Conservation (phyloP, 2,329 filamentous ascomycete genomes). For the Monilinia fructigena region DNA sequence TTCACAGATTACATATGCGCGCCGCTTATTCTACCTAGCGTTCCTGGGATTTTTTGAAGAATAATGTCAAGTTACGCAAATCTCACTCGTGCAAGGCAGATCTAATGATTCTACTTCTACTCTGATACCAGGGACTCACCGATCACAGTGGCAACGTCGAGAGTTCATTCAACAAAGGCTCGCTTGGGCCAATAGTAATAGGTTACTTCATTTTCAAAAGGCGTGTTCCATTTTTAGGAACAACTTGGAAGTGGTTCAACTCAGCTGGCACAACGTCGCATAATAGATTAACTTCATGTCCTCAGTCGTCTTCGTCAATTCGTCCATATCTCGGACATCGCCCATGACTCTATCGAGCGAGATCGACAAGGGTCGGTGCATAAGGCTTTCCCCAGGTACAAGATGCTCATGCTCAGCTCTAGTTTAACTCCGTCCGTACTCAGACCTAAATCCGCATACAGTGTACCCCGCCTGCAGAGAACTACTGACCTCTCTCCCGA, state of each 20-base stretch:
- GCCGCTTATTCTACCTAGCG: background rate
- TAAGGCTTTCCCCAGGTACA: slow-evolving; percentile 7
- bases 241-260: background rate
- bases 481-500: background rate
- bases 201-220: background rate
- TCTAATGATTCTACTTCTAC: background rate
- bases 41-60: background rate
- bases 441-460: slow-evolving; percentile 1
- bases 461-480: background rate
- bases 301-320: background rate
- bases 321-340: background rate
- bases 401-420: background rate
- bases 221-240: background rate
- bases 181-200: background rate
- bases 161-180: background rate
- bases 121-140: background rate
- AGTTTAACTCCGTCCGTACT: slow-evolving; percentile 7
- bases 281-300: slow-evolving; percentile 2
- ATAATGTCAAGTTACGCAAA: background rate
- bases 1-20: slow-evolving; percentile 4
- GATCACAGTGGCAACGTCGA: background rate
- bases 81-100: slow-evolving; percentile 16
- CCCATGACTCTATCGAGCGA: slow-evolving; percentile 6
- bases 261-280: slow-evolving; percentile 3
- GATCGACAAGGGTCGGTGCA: slow-evolving; percentile 4